A percentile compares a stretch with the other conserved stretches of the same genome.
Conservation (phyloP, 495 filamentous ascomycete genomes). For the Amniculicola lignicola region DNA sequence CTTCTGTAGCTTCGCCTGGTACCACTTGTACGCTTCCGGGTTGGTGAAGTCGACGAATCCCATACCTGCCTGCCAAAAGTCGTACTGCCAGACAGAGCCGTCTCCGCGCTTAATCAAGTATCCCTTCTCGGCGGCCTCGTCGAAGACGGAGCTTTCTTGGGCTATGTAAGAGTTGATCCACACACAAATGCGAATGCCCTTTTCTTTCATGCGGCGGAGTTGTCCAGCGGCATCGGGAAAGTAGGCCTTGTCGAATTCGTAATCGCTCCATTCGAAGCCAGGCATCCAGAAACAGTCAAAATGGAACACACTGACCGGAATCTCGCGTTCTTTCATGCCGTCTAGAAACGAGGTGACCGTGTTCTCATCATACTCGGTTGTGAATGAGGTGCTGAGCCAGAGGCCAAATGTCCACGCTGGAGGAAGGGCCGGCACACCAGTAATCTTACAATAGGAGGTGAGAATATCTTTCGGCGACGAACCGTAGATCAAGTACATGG, state of each 20-base stretch:
- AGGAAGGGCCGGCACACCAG: slow-evolving; percentile 55
- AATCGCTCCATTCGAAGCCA: slow-evolving; percentile 67
- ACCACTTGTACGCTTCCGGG: slow-evolving; percentile 62
- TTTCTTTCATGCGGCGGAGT: slow-evolving; percentile 58
- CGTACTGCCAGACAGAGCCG: slow-evolving; percentile 67
- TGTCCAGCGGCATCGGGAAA: slow-evolving; percentile 63
- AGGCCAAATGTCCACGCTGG: slow-evolving; percentile 67
- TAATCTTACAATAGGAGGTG: slow-evolving; percentile 57
- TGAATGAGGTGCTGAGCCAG: slow-evolving; percentile 66
- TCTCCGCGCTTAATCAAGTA: slow-evolving; percentile 66
- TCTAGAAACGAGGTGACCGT: slow-evolving; percentile 66
- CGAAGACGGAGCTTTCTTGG: slow-evolving; percentile 61
- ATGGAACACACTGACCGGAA: slow-evolving; percentile 65
- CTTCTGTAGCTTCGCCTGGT: slow-evolving; percentile 50
- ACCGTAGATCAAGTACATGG: slow-evolving; percentile 61
- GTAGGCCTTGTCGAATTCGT: slow-evolving; percentile 61
- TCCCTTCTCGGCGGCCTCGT: slow-evolving; percentile 58
- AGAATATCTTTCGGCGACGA: slow-evolving; percentile 63
- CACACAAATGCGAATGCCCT: slow-evolving; percentile 60
- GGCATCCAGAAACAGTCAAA: slow-evolving; percentile 66
- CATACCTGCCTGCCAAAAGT: slow-evolving; percentile 70
- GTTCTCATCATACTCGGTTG: slow-evolving; percentile 63
- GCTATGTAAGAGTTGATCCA: slow-evolving; percentile 70
- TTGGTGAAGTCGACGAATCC: slow-evolving; percentile 69
- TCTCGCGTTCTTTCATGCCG: slow-evolving; percentile 62